A percentile compares a stretch with the other conserved stretches of the same genome.
Evolutionary conservation across 352 stramenopile species (phyloP).

Genomic region (Phytophthora podocarpi): DNA sequence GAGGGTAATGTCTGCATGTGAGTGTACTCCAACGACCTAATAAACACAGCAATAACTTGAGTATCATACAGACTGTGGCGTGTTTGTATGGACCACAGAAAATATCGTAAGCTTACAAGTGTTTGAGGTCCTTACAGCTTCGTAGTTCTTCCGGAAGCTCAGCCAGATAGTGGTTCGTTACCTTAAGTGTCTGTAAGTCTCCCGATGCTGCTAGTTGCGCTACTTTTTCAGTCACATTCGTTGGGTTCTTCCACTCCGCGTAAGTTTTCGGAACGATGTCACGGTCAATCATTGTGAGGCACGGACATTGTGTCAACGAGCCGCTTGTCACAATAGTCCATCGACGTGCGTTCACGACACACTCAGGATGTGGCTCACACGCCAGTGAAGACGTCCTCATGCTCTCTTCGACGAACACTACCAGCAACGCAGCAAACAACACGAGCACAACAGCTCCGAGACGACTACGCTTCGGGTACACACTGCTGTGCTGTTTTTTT

Average conservation of each 20-base stretch:
- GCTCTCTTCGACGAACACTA: constrained; percentile 24
- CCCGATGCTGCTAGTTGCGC: constrained; percentile 25
- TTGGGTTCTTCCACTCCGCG: constrained; percentile 37
- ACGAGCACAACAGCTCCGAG: constrained; percentile 11
- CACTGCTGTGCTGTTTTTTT: background rate
- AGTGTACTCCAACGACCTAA: constrained; percentile 21
- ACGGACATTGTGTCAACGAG: constrained; percentile 38
- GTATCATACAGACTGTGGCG: too few species aligned
- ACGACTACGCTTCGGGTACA: constrained; percentile 24
- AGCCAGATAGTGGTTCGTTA: constrained; percentile 40
- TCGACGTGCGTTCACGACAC: constrained; percentile 27
- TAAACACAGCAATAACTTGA: too few species aligned
- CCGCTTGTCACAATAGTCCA: constrained; percentile 21
- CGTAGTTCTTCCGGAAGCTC: constrained; percentile 34
- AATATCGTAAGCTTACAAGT: too few species aligned
- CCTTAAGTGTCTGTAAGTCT: constrained; percentile 33
- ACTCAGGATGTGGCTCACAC: constrained; percentile 31
- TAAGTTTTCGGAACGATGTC: constrained; percentile 23
- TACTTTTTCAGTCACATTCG: constrained; percentile 37
- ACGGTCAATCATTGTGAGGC: constrained; percentile 44
- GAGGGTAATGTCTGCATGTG: constrained; percentile 11
- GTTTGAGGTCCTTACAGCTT: constrained; percentile 28
- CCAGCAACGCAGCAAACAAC: background rate
- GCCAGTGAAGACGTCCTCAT: constrained; percentile 15
- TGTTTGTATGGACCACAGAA: too few species aligned